Evolutionary conservation across 225 moss, liverwort and hornwort genomes (phyloP).

Genomic region (Antitrichia curtipendula): DNA sequence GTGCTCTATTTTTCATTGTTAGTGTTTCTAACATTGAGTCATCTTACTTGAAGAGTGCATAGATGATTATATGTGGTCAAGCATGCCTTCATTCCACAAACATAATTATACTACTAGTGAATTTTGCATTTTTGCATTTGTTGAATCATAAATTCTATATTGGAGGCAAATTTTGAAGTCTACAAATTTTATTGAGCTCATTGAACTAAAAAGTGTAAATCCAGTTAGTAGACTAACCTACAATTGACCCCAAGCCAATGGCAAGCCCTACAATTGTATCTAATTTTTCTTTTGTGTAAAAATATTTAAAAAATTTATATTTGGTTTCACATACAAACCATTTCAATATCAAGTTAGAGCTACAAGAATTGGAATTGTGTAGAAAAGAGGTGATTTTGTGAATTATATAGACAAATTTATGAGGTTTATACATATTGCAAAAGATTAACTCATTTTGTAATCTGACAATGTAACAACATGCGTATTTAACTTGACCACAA

Average conservation of each 20-base stretch:
- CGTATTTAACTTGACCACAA: rapidly evolving
- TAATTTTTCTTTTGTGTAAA: no score
- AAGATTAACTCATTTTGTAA: rapidly evolving
- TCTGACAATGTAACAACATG: rapidly evolving
- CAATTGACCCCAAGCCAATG: rapidly evolving
- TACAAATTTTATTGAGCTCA: neutral
- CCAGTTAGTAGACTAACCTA: no score
- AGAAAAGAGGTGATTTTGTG: no score
- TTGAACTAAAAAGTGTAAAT: neutral
- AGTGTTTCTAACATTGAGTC: no score
- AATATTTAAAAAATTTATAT: neutral
- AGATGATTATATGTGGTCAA: neutral
- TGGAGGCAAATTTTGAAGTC: no score
- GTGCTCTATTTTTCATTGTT: no score
- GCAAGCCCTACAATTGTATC: neutral
- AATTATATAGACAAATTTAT: neutral
- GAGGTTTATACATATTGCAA: neutral
- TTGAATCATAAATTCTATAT: no score
- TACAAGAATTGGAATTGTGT: rapidly evolving
- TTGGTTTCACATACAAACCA: rapidly evolving
- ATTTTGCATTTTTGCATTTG: rapidly evolving
- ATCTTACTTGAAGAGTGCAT: rapidly evolving
- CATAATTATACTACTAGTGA: neutral
- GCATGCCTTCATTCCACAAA: neutral
- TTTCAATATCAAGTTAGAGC: neutral